Percentiles rank a stretch among this genome's conserved stretches.
These are phyloP conservation scores for Boletus pseudopeckii DNA, from an alignment of 768 basidiomycete genomes.

Conservation along the genomic window DNA sequence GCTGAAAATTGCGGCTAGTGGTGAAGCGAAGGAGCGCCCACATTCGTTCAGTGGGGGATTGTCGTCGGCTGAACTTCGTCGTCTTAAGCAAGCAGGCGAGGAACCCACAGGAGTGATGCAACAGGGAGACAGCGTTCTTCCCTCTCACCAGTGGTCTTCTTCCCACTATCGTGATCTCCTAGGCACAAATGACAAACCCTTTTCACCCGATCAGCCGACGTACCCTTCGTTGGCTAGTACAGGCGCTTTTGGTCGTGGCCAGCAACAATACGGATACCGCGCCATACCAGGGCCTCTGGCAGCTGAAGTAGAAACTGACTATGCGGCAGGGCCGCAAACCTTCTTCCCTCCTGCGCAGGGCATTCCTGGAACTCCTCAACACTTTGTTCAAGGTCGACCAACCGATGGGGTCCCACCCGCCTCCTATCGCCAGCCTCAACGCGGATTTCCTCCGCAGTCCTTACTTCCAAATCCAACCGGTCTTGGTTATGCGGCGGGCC, in stretches of 20 bases:
- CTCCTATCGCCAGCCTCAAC: slow-evolving; percentile 61
- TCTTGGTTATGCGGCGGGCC: slow-evolving; percentile 50
- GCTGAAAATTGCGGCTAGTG: slow-evolving; percentile 48
- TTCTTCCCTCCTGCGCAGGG: slow-evolving; percentile 45
- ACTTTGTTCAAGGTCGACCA: slow-evolving; percentile 51
- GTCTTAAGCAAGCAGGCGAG: slow-evolving; percentile 68
- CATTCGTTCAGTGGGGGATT: slow-evolving; percentile 80
- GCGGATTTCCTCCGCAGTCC: slow-evolving; percentile 55
- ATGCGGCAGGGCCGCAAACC: slow-evolving; percentile 54
- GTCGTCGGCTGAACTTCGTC: slow-evolving; percentile 68
- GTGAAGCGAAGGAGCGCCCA: slow-evolving; percentile 71
- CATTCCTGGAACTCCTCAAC: slow-evolving; percentile 40
- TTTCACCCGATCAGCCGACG: slow-evolving; percentile 40
- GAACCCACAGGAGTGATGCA: slow-evolving; percentile 31
- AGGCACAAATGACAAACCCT: slow-evolving; percentile 40
- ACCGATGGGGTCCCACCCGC: slow-evolving; percentile 44
- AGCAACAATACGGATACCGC: slow-evolving; percentile 52
- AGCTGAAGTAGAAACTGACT: slow-evolving; percentile 43
- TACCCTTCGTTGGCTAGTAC: slow-evolving; percentile 69
- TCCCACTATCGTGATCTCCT: slow-evolving; percentile 46
- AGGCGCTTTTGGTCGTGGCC: slow-evolving; percentile 45
- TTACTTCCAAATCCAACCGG: slow-evolving; percentile 51
- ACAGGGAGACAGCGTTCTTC: slow-evolving; percentile 35
- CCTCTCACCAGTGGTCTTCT: slow-evolving; percentile 50
- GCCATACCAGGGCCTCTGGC: slow-evolving; percentile 32